Conservation (phyloP, 768 basidiomycete species). For the Suillus lakei region DNA sequence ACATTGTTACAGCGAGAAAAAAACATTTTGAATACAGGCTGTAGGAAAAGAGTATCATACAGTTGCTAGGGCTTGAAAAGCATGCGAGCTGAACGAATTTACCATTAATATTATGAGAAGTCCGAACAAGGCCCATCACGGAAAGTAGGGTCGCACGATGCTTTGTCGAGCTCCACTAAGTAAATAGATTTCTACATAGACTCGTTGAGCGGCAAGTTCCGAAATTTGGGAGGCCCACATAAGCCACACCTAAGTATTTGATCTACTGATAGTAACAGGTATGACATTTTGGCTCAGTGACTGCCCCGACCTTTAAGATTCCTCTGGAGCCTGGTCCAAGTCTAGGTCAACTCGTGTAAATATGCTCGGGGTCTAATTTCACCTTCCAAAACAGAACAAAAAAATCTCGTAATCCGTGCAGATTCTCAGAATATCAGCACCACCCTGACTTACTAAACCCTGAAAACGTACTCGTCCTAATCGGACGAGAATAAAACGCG, state of each 20-base stretch:
- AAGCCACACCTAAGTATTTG: too few relatives aligned
- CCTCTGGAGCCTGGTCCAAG: neutral
- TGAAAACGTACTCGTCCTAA: slow-evolving; percentile 27
- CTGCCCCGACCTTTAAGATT: neutral
- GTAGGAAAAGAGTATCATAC: too few relatives aligned
- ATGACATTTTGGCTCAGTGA: neutral
- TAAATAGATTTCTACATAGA: too few relatives aligned
- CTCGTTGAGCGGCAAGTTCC: too few relatives aligned
- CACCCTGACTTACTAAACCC: slow-evolving; percentile 22
- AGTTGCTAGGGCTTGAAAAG: too few relatives aligned
- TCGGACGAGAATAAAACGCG: slow-evolving; percentile 19
- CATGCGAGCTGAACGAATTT: too few relatives aligned
- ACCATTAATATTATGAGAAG: neutral
- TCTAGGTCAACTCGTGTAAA: neutral
- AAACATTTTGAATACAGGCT: too few relatives aligned
- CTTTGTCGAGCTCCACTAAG: too few relatives aligned
- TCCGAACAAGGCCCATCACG: neutral
- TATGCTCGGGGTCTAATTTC: slow-evolving; percentile 1
- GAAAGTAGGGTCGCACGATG: neutral
- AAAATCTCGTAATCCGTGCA: slow-evolving; percentile 17
- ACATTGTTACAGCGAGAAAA: too few relatives aligned
- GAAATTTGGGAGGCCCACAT: too few relatives aligned
- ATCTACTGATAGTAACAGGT: too few relatives aligned
- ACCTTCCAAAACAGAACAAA: slow-evolving; percentile 13
- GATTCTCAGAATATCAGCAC: neutral